These are phyloP conservation scores for Gillenia trifoliata DNA, from an alignment of 306 rosid species.

Conservation along the genomic window DNA sequence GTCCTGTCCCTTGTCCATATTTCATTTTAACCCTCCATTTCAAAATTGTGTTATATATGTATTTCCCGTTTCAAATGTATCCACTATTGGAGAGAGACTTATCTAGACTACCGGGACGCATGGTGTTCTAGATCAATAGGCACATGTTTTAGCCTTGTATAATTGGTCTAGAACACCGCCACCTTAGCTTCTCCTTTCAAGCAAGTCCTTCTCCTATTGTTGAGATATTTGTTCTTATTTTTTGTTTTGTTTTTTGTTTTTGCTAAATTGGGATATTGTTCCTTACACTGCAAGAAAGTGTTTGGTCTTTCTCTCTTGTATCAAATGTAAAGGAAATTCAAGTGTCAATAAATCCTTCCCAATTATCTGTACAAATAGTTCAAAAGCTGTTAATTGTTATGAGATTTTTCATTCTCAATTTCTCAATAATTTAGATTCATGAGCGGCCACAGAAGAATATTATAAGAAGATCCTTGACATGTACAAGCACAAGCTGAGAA, in stretches of 20 bases:
- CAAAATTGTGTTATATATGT: neutral
- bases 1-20: neutral
- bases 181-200: neutral
- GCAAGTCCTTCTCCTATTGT: neutral
- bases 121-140: neutral
- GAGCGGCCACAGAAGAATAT: neutral
- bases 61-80: neutral
- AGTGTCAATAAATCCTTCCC: conserved; percentile 9
- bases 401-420: neutral
- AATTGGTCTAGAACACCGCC: neutral
- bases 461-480: neutral
- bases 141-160: neutral
- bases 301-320: neutral
- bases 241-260: neutral
- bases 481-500: neutral
- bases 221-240: conserved; percentile 1
- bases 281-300: conserved; percentile 8
- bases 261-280: neutral
- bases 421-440: neutral
- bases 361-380: neutral
- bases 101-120: neutral
- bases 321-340: conserved; percentile 1
- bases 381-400: neutral
- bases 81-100: neutral
- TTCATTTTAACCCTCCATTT: neutral